Conservation (phyloP, 2,329 filamentous ascomycete species). For the Nemania abortiva region DNA sequence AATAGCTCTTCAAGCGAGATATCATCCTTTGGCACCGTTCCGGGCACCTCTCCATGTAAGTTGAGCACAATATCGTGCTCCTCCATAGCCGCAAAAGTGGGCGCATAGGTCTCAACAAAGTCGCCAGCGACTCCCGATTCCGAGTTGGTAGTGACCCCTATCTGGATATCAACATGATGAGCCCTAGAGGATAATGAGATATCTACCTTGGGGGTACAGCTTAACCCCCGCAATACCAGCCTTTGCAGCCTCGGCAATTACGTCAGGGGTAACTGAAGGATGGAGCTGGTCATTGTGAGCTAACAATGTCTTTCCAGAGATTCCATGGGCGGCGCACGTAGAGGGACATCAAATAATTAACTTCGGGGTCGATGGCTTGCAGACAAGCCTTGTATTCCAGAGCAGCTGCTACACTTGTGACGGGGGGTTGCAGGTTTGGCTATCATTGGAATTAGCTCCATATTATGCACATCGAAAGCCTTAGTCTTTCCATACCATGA, state of each 20-base stretch:
- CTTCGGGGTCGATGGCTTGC: constrained; percentile 68
- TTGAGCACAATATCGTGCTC: constrained; percentile 85
- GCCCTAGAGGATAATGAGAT: constrained; percentile 49
- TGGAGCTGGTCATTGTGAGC: constrained; percentile 58
- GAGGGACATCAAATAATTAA: constrained; percentile 80
- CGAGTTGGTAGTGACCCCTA: constrained; percentile 74
- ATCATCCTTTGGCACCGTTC: constrained; percentile 60
- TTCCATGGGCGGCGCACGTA: constrained; percentile 58
- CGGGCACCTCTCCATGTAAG: constrained; percentile 87
- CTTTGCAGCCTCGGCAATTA: constrained; percentile 78
- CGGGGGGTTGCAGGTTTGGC: constrained; percentile 39
- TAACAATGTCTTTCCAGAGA: constrained; percentile 34
- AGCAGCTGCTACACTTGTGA: constrained; percentile 64
- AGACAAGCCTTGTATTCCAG: constrained; percentile 75
- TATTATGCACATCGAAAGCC: constrained; percentile 30
- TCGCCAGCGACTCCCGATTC: constrained; percentile 77
- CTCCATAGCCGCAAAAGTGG: constrained; percentile 92
- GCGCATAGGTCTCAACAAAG: constrained; percentile 71
- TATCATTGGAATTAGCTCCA: constrained; percentile 33
- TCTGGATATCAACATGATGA: constrained; percentile 28
- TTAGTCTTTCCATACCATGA: constrained; percentile 51
- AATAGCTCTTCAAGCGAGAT: constrained; percentile 69
- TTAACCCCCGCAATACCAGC: constrained; percentile 80
- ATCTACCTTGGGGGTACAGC: constrained; percentile 69
- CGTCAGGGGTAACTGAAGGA: constrained; percentile 72